Conservation (phyloP, 495 filamentous ascomycete species). For the Penicillium ucsense region DNA sequence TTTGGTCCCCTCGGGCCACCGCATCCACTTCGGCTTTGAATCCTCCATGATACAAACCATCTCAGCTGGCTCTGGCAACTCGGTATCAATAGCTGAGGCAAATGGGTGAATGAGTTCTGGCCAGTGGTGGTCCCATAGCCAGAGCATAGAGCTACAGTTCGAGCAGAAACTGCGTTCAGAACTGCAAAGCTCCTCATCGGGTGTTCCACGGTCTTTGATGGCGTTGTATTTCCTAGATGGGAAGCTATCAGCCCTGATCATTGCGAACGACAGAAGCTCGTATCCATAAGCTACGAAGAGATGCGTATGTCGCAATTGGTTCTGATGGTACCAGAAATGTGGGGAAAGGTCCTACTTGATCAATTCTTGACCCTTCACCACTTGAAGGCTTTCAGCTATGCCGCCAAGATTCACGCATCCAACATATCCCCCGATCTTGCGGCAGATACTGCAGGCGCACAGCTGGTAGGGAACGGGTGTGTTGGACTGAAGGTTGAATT, state of each 20-base stretch:
- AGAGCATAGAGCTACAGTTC: slow-evolving; percentile 42
- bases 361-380: slow-evolving; percentile 36
- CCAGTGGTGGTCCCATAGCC: slow-evolving; percentile 41
- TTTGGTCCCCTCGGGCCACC: slow-evolving; percentile 44
- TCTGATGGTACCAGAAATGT: background rate
- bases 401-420: slow-evolving; percentile 45
- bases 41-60: slow-evolving; percentile 42
- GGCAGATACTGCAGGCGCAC: slow-evolving; percentile 48
- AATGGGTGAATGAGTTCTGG: slow-evolving; percentile 49
- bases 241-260: too few relatives aligned
- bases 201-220: slow-evolving; percentile 40
- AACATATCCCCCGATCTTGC: slow-evolving; percentile 41
- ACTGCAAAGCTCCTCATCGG: slow-evolving; percentile 28
- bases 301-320: background rate
- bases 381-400: slow-evolving; percentile 34
- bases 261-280: too few relatives aligned
- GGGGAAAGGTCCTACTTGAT: slow-evolving; percentile 32
- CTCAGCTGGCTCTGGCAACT: slow-evolving; percentile 39
- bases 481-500: slow-evolving; percentile 41
- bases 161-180: slow-evolving; percentile 46
- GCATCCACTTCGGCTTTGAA: slow-evolving; percentile 42
- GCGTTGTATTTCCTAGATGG: slow-evolving; percentile 39
- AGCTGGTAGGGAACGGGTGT: slow-evolving; percentile 48
- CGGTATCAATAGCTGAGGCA: slow-evolving; percentile 46
- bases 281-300: too few relatives aligned